These are phyloP conservation scores for Termitomyces sp. DNA, from an alignment of 768 basidiomycete genomes.

Conservation along the genomic window DNA sequence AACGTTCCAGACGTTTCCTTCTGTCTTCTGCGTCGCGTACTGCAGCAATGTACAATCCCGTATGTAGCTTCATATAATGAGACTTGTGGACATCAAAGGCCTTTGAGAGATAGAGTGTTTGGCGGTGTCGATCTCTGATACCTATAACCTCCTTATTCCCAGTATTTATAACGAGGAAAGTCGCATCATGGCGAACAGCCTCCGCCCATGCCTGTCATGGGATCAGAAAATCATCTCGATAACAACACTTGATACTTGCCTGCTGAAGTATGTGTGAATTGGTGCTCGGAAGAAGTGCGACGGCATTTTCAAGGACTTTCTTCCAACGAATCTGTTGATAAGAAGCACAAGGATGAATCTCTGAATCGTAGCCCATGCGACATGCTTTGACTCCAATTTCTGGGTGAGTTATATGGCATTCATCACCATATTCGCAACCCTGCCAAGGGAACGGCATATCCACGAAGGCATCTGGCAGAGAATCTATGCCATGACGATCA, in stretches of 20 bases:
- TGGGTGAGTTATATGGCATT: constrained; percentile 1
- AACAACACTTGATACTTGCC: not conserved
- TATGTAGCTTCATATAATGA: constrained; percentile 14
- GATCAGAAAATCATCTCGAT: not conserved
- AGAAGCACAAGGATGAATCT: not conserved
- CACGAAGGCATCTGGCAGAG: not conserved
- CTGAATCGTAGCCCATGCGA: constrained; percentile 7
- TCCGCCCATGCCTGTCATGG: constrained; percentile 12
- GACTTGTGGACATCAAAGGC: not conserved
- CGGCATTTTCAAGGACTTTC: not conserved
- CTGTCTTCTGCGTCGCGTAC: constrained; percentile 9
- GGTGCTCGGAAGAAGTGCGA: not conserved
- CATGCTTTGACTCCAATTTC: not conserved
- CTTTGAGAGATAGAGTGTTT: constrained; percentile 11
- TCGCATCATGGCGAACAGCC: constrained; percentile 11
- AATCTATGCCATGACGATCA: not conserved
- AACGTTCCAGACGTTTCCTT: not conserved
- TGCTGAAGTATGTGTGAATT: constrained; percentile 2
- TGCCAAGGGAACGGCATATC: constrained; percentile 3
- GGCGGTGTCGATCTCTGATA: constrained; percentile 7
- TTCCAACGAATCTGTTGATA: not conserved
- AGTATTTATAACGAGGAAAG: constrained; percentile 14
- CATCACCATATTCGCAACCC: not conserved
- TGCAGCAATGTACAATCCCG: constrained; percentile 12
- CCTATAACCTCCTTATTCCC: constrained; percentile 14